Base-by-base conservation (phyloP, 768 basidiomycete genomes). In the Auricularia cornea region DNA sequence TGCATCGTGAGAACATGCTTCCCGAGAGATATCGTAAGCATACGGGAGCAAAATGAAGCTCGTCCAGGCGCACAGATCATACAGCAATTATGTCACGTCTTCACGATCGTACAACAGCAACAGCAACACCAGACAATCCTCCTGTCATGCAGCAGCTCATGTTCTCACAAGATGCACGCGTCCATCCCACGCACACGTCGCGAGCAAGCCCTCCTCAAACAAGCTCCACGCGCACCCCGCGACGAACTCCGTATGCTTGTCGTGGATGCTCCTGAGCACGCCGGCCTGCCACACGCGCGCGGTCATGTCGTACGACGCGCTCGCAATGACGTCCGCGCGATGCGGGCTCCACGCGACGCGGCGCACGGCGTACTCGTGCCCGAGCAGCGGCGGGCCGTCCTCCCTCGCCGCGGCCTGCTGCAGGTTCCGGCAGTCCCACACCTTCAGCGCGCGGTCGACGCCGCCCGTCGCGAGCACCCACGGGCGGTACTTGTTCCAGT, bases 401-500 rank as follows among this genome's bases (percentile, higher is more conserved):
- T 72, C 68, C 28, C 83, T 80, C 3, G 79, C 80, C 1, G 80
- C 70, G 68, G 87, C 83, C 57, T 91, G 80, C 89, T 92, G 93
- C 44, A n/a, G n/a, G n/a, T n/a, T n/a, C n/a, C 94, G 86, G 69
- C 90, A 88, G 71, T 96, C 93, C 89, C 92, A 94, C 16, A 93
- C 79, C 66, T 85, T 87, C 62, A 87, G 79, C 14, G 79, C 69
- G 72, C 87, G 89, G 74, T 95, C 92, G 31, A 94, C 89, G 32
- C 89, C 88, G 1, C 81, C 87, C 65, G 85, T 90, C 1, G 91
- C 93, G 62, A 95, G 77, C 12, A 86, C 74, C 69, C 86, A 84
- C 6, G 90, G 89, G 2, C 84, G 83, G 72, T 95, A 96, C 72
- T 96, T 96, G 74, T 96, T 96, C 92, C 92, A 96, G 67, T 95